Conservation (phyloP, 2,329 filamentous ascomycete species). For the Pestalotiopsis sp. region DNA sequence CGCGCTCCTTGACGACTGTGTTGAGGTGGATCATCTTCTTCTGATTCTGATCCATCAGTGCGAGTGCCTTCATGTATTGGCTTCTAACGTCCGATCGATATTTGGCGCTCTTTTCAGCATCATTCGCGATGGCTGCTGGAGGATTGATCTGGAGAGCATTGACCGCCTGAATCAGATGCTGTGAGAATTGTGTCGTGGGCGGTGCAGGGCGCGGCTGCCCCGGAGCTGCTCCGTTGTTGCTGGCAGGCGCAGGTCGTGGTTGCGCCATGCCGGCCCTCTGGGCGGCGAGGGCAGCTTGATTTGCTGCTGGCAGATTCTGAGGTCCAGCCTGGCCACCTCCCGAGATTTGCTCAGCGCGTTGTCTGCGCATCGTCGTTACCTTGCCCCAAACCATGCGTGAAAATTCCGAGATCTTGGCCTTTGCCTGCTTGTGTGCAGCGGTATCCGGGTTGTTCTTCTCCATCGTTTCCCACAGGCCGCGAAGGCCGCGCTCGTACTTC, state of each 20-base stretch:
- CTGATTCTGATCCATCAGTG: slow-evolving; percentile 30
- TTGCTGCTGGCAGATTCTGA: slow-evolving; percentile 1
- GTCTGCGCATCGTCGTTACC: slow-evolving; percentile 40
- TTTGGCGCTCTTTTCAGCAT: slow-evolving; percentile 23
- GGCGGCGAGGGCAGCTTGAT: slow-evolving; percentile 7
- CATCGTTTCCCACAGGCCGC: slow-evolving; percentile 52
- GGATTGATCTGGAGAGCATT: background rate
- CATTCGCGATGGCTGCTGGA: background rate
- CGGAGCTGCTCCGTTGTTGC: background rate
- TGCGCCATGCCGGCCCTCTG: slow-evolving; percentile 12
- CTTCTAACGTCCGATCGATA: slow-evolving; percentile 23
- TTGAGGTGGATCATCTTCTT: slow-evolving; percentile 22
- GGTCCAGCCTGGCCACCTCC: slow-evolving; percentile 24
- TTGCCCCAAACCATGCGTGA: slow-evolving; percentile 59
- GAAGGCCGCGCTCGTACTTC: slow-evolving; percentile 62
- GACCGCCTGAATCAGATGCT: background rate
- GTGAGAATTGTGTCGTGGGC: background rate
- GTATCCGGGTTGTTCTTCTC: slow-evolving; percentile 52
- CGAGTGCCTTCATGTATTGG: slow-evolving; percentile 26
- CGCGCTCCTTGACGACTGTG: slow-evolving; percentile 27
- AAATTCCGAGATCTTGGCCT: slow-evolving; percentile 63
- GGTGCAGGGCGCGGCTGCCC: slow-evolving; percentile 1
- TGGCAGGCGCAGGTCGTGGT: slow-evolving; percentile 12
- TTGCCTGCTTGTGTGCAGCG: slow-evolving; percentile 51
- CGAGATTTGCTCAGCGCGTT: slow-evolving; percentile 22